These are phyloP conservation scores for Xanthoparmelia taractica DNA, from an alignment of 495 filamentous ascomycete genomes.

Conservation along the genomic window DNA sequence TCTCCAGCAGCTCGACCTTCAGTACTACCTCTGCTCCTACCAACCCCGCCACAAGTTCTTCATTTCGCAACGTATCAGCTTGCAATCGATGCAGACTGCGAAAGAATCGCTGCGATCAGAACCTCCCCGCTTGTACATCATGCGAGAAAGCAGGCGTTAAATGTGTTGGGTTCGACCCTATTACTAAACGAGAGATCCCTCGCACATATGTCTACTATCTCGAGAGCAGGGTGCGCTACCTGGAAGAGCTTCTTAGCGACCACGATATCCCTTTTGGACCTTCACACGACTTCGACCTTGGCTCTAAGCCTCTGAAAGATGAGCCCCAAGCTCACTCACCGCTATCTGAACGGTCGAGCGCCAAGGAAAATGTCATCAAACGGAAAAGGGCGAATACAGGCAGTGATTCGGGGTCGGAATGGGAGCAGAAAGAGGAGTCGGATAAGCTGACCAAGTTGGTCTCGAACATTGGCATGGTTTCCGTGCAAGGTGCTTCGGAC, in stretches of 20 bases:
- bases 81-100: slow-evolving; percentile 87
- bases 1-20: slow-evolving; percentile 2
- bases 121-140: slow-evolving; percentile 76
- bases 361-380: slow-evolving; percentile 2
- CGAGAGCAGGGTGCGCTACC: slow-evolving; percentile 73
- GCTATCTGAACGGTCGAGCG: slow-evolving; percentile 16
- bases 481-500: slow-evolving; percentile 67
- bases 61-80: slow-evolving; percentile 89
- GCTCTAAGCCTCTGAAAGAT: slow-evolving; percentile 45
- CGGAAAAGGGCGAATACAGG: slow-evolving; percentile 15
- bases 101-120: slow-evolving; percentile 93
- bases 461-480: slow-evolving; percentile 67
- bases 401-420: slow-evolving; percentile 24
- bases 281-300: slow-evolving; percentile 69
- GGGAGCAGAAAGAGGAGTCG: slow-evolving; percentile 48
- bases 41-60: slow-evolving; percentile 39
- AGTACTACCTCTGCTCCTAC: slow-evolving; percentile 21
- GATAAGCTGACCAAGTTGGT: slow-evolving; percentile 66
- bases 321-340: slow-evolving; percentile 12
- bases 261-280: slow-evolving; percentile 65
- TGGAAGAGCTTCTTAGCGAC: slow-evolving; percentile 67
- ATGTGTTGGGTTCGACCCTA: slow-evolving; percentile 92
- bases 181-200: slow-evolving; percentile 89
- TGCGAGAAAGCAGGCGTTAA: slow-evolving; percentile 85
- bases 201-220: slow-evolving; percentile 93